Percentiles rank a stretch among this genome's conserved stretches.
These are phyloP conservation scores for Penicillium goetzii DNA, from an alignment of 495 filamentous ascomycete genomes.

Conservation along the genomic window DNA sequence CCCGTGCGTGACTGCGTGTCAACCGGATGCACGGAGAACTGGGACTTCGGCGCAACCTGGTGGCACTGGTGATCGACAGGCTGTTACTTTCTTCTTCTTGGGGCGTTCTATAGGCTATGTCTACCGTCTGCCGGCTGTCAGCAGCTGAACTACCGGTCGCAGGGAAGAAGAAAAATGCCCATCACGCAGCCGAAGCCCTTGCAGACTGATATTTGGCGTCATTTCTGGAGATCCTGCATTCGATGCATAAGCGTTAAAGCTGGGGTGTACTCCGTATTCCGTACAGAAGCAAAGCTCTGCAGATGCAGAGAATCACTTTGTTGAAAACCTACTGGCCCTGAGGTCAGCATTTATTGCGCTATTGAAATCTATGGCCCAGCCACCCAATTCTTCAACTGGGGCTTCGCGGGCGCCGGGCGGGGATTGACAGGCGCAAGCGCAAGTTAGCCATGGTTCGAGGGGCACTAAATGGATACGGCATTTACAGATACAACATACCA, in stretches of 20 bases:
- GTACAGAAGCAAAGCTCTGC: background rate
- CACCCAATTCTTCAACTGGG: background rate
- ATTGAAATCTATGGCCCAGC: constrained; percentile 18
- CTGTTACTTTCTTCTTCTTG: background rate
- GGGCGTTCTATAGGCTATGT: background rate
- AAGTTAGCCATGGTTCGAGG: background rate
- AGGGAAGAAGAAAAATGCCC: background rate
- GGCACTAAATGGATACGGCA: background rate
- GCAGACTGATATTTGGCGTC: background rate
- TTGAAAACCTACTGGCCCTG: constrained; percentile 1
- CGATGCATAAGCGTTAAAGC: background rate
- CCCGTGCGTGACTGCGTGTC: background rate
- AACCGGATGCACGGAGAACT: background rate
- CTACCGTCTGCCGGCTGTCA: background rate
- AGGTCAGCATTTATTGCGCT: constrained; percentile 3
- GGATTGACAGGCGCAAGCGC: constrained; percentile 8
- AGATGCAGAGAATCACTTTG: background rate
- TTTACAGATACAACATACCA: background rate
- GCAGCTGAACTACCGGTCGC: background rate
- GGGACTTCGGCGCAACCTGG: background rate
- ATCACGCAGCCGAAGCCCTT: background rate
- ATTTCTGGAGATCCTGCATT: background rate
- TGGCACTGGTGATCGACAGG: constrained; percentile 1
- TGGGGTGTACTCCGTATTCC: background rate
- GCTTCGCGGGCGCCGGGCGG: background rate